Conservation (phyloP, 345 rosid genomes). For the Populus ilicifolia region DNA sequence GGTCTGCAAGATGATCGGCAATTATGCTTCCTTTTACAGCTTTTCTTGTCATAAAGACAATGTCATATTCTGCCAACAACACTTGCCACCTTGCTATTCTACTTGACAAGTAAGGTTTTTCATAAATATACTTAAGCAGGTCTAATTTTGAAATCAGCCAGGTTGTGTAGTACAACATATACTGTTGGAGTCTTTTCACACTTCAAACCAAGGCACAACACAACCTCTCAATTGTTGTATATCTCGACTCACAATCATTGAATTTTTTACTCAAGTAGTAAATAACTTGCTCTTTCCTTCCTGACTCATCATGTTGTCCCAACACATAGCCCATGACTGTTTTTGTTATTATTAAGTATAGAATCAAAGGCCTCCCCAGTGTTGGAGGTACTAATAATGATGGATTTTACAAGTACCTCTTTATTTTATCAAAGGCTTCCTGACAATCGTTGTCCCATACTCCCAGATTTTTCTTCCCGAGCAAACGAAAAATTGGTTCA, state of each 20-base stretch:
- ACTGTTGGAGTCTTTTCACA: background rate
- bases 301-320: background rate
- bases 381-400: background rate
- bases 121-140: background rate
- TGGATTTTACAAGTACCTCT: background rate
- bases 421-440: background rate
- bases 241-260: background rate
- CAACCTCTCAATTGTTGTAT: background rate
- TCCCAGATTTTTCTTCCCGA: background rate
- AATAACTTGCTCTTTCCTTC: background rate
- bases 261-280: background rate
- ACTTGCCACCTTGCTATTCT: too few relatives aligned
- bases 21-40: too few relatives aligned
- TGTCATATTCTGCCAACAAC: too few relatives aligned
- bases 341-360: rapidly evolving
- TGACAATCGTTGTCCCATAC: background rate
- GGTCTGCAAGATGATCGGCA: too few relatives aligned
- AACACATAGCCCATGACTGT: background rate
- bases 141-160: background rate
- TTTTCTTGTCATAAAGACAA: too few relatives aligned
- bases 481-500: rapidly evolving
- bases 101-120: background rate
- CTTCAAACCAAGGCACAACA: background rate
- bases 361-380: background rate
- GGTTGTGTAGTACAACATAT: background rate